These are phyloP conservation scores for Penicillium egyptiacum DNA, from an alignment of 495 filamentous ascomycete species.

Conservation along the genomic window DNA sequence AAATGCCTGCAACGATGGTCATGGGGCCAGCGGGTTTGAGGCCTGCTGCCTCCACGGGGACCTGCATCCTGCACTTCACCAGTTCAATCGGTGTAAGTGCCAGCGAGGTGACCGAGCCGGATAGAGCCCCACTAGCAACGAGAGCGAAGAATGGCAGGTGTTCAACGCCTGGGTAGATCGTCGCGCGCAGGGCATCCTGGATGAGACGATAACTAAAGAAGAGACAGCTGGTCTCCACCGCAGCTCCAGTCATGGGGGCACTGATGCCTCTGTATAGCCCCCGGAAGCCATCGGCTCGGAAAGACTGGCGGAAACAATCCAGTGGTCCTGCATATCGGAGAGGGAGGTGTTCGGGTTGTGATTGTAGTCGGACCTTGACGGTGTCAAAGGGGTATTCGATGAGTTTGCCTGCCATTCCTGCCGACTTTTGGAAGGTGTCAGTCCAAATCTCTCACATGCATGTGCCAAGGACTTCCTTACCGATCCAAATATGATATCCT, in stretches of 20 bases:
- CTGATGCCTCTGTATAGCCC: conserved; percentile 92
- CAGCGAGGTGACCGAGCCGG: conserved; percentile 88
- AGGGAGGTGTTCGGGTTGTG: conserved; percentile 78
- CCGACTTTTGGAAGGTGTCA: conserved; percentile 55
- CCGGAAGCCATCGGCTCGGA: conserved; percentile 65
- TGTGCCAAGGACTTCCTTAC: conserved; percentile 49
- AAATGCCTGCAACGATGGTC: conserved; percentile 70
- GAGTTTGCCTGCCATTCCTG: conserved; percentile 89
- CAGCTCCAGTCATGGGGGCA: conserved; percentile 87
- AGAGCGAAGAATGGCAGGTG: conserved; percentile 70
- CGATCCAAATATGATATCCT: conserved; percentile 83
- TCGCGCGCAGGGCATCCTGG: conserved; percentile 64
- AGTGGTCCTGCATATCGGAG: conserved; percentile 82
- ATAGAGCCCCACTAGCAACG: conserved; percentile 72
- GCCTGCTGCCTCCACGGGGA: conserved; percentile 51
- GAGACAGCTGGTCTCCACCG: conserved; percentile 87
- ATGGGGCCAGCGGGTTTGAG: conserved; percentile 50
- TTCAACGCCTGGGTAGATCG: conserved; percentile 50
- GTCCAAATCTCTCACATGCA: conserved; percentile 12
- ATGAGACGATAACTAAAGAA: conserved; percentile 83
- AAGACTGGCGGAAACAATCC: conserved; percentile 88
- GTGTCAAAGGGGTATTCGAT: conserved; percentile 99
- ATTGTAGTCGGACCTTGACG: conserved; percentile 76
- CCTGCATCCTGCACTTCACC: conserved; percentile 98
- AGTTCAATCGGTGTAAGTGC: conserved; percentile 94